Evolutionary conservation across 306 rosid genomes (phyloP).

Genomic region (Castanea mollissima): DNA sequence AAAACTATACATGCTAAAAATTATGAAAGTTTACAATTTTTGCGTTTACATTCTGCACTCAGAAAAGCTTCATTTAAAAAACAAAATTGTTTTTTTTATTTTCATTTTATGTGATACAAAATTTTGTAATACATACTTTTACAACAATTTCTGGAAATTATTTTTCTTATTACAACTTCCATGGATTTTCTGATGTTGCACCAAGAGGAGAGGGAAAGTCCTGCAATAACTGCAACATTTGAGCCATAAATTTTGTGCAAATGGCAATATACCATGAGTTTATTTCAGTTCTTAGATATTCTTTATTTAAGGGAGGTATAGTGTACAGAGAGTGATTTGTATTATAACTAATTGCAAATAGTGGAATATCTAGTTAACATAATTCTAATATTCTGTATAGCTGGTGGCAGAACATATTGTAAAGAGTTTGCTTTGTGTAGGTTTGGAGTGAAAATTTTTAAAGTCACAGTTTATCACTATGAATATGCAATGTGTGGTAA

Average conservation of each 20-base stretch:
- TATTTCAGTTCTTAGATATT: not conserved
- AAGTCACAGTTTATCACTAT: not conserved
- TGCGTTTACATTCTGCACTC: not conserved
- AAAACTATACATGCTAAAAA: not conserved
- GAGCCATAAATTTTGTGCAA: too few species aligned
- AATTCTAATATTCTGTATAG: not conserved
- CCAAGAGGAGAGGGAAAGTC: not conserved
- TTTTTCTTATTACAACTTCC: not conserved
- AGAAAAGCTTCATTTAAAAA: not conserved
- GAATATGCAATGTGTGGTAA: not conserved
- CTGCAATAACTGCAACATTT: not conserved
- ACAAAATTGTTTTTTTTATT: not conserved
- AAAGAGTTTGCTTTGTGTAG: not conserved
- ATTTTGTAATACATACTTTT: not conserved
- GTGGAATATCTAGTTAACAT: not conserved
- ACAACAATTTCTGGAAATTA: not conserved
- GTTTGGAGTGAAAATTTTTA: not conserved
- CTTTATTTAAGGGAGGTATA: not conserved
- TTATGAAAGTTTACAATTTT: not conserved
- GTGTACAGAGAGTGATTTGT: not conserved
- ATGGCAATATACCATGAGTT: not conserved
- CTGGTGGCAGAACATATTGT: not conserved
- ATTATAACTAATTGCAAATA: not conserved
- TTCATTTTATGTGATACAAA: not conserved
- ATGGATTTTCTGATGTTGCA: not conserved